phyloP scores from a whole-genome alignment of 2,329 filamentous ascomycete genomes.

The Purpureocillium lavendulum region DNA sequence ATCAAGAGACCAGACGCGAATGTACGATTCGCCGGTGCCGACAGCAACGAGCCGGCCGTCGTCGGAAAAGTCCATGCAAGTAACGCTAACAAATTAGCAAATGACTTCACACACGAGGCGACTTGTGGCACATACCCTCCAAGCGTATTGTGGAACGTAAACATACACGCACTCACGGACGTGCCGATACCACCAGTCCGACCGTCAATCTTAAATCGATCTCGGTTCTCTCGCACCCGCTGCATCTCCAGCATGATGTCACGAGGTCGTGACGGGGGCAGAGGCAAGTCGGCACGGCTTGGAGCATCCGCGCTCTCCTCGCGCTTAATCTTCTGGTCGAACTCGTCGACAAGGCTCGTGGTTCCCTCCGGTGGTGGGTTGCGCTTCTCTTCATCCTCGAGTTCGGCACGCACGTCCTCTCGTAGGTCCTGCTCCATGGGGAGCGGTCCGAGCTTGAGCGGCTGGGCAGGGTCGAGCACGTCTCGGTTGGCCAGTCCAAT shows the following conservation, averaged over 20 bases:
- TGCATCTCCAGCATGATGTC: conserved; percentile 94
- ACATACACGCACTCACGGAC: conserved; percentile 87
- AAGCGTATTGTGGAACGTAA: conserved; percentile 94
- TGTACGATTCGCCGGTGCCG: conserved; percentile 90
- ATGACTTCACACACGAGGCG: neutral
- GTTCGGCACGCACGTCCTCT: conserved; percentile 77
- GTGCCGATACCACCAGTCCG: conserved; percentile 77
- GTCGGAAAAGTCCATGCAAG: conserved; percentile 92
- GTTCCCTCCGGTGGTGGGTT: conserved; percentile 65
- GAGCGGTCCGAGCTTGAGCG: conserved; percentile 69
- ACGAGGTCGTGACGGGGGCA: conserved; percentile 78
- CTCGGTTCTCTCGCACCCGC: conserved; percentile 85
- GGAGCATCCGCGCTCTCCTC: conserved; percentile 84
- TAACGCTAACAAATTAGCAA: conserved; percentile 46
- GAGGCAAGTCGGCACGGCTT: conserved; percentile 68
- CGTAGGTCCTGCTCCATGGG: conserved; percentile 77
- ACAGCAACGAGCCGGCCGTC: conserved; percentile 81
- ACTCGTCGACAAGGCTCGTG: conserved; percentile 73
- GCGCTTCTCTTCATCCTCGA: conserved; percentile 76
- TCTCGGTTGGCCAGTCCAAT: conserved; percentile 55
- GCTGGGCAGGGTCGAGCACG: conserved; percentile 44
- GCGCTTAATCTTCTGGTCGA: conserved; percentile 79
- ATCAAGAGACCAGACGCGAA: conserved; percentile 87
- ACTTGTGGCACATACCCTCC: conserved; percentile 56
- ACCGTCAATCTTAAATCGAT: conserved; percentile 81